Conservation (phyloP, 1,139 yeast genomes). For the Nakaseomyces glabratus region DNA sequence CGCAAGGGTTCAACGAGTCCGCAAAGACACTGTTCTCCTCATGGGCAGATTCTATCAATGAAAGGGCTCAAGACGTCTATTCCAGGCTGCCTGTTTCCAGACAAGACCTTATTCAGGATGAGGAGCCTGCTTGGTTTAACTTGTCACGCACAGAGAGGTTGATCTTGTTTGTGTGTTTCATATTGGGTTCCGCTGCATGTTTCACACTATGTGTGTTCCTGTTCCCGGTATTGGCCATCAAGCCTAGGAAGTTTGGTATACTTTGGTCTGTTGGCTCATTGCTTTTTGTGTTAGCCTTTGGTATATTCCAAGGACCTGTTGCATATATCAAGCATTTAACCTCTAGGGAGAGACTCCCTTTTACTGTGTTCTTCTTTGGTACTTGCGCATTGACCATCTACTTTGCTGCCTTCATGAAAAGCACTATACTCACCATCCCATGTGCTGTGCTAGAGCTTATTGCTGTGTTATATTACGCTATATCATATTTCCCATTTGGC, state of each 20-base stretch:
- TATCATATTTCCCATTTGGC: slow-evolving; percentile 94
- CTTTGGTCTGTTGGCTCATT: slow-evolving; percentile 90
- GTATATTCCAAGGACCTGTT: slow-evolving; percentile 84
- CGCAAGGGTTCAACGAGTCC: slow-evolving; percentile 28
- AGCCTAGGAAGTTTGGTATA: slow-evolving; percentile 84
- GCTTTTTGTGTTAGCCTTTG: slow-evolving; percentile 80
- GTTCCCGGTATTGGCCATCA: slow-evolving; percentile 80
- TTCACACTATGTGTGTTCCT: slow-evolving; percentile 73
- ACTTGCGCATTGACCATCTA: slow-evolving; percentile 60
- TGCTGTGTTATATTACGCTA: slow-evolving; percentile 79
- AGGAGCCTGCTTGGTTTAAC: slow-evolving; percentile 52
- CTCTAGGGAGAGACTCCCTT: slow-evolving; percentile 68
- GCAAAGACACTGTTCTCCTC: slow-evolving; percentile 34
- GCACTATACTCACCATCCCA: slow-evolving; percentile 67
- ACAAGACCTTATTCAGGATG: slow-evolving; percentile 39
- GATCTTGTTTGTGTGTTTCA: slow-evolving; percentile 66
- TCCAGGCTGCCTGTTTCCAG: slow-evolving; percentile 46
- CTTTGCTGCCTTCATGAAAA: slow-evolving; percentile 48
- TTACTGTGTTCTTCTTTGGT: slow-evolving; percentile 70
- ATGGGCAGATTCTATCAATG: slow-evolving; percentile 35
- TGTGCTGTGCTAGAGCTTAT: slow-evolving; percentile 70
- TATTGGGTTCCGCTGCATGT: slow-evolving; percentile 68
- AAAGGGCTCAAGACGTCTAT: slow-evolving; percentile 39
- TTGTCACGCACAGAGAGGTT: slow-evolving; percentile 73
- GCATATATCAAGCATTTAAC: slow-evolving; percentile 67